phyloP scores from a whole-genome alignment of 805 yeast genomes.

The Starmerella scarabaei region DNA sequence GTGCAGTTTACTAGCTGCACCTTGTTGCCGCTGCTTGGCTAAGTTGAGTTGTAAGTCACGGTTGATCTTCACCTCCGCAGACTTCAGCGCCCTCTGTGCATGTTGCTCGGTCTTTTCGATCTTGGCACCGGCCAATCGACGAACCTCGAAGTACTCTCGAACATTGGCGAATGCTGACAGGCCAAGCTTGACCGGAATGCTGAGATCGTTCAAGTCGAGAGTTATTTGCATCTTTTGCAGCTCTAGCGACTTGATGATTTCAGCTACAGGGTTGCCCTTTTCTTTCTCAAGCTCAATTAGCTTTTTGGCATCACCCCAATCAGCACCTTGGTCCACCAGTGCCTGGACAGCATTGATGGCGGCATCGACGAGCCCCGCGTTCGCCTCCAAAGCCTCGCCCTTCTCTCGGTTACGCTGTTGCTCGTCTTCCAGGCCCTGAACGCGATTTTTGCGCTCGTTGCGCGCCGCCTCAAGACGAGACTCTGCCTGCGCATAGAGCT shows the following conservation, averaged over 20 bases:
- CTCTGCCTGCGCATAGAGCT: slow-evolving; percentile 42
- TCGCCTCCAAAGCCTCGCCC: slow-evolving; percentile 59
- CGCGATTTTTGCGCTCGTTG: slow-evolving; percentile 55
- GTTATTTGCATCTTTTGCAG: slow-evolving; percentile 55
- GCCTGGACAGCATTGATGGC: slow-evolving; percentile 56
- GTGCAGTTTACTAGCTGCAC: slow-evolving; percentile 31
- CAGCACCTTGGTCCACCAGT: slow-evolving; percentile 72
- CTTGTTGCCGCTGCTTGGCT: slow-evolving; percentile 41
- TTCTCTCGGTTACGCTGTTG: slow-evolving; percentile 52
- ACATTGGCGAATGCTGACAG: slow-evolving; percentile 84
- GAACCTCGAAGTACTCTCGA: slow-evolving; percentile 61
- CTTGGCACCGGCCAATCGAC: slow-evolving; percentile 62
- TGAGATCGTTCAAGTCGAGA: slow-evolving; percentile 41
- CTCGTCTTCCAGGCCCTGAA: slow-evolving; percentile 48
- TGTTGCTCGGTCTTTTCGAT: slow-evolving; percentile 69
- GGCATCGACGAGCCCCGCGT: slow-evolving; percentile 58
- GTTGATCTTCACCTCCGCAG: slow-evolving; percentile 65
- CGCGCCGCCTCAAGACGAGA: slow-evolving; percentile 64
- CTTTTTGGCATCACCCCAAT: slow-evolving; percentile 81
- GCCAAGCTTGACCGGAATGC: slow-evolving; percentile 52
- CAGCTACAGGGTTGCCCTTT: slow-evolving; percentile 53
- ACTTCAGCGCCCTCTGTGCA: slow-evolving; percentile 63
- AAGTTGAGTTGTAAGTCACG: slow-evolving; percentile 52
- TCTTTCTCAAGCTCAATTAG: slow-evolving; percentile 55
- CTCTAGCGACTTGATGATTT: slow-evolving; percentile 50